Evolutionary conservation across 768 basidiomycete species (phyloP), one percentile per base, ranked within the genome.

Genomic region (Lactarius psammicola): DNA sequence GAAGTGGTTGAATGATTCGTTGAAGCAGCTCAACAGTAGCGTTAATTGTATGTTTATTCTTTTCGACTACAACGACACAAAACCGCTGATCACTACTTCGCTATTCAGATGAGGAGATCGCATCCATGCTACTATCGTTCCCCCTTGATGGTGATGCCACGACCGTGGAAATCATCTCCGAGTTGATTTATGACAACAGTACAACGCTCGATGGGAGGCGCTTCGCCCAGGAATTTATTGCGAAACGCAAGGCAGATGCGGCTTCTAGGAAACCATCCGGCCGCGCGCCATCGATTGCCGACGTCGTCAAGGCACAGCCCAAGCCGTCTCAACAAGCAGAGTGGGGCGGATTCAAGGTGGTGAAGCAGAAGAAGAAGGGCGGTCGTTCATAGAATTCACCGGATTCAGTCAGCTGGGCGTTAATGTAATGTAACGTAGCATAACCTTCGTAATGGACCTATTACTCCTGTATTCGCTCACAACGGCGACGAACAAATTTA

Each of bases 321-420:
- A 93, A 92, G 77, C 80, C 84, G 2, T 79, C 86, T 23, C 76
- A 82, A 46, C 86, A 87, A 64, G 81, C 84, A 53, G 90, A 92
- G 74, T 95, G 94, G 90, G 86, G 87, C 30, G 87, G 87, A 8
- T 94, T 94, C 81, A 95, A 94, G 78, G 90, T 95, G 6, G 92
- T 95, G 60, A 94, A 94, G 71, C 95, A 95, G 82, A 97, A 95
- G 81, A 97, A 94, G 85, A 93, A 92, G 78, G 84, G 88, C 18
- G 83, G 83, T 33, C 80, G 84, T 71, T 73, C 85, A 55, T 89
- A 74, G 79, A 46, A 13, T 30, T 40, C 8, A 26, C 10, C 49
- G 13, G 2, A 15, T 26, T 38, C 17, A 4, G 20, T 1, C 18
- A 34, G 17, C 51, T 28, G n/a, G 23, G 31, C n/a, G 17, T 28